Conservation (phyloP, 2,329 filamentous ascomycete species). For the Monilinia aucupariae region DNA sequence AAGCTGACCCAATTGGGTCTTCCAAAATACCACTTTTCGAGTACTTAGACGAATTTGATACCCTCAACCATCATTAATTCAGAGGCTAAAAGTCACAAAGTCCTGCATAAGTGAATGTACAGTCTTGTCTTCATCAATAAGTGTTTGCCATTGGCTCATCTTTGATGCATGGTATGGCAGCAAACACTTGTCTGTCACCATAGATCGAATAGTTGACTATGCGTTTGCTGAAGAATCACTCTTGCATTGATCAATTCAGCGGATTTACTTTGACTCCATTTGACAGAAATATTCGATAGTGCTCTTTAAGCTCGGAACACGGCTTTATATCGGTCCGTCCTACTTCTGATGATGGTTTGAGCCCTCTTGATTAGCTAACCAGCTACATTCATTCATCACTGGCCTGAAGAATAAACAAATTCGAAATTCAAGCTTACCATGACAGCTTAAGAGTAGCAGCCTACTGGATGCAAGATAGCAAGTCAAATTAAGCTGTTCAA, state of each 20-base stretch:
- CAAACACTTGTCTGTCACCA: background rate
- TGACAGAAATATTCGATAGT: background rate
- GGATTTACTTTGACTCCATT: background rate
- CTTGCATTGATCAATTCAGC: background rate
- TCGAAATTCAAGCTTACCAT: background rate
- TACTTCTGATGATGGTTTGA: background rate
- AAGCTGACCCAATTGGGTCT: background rate
- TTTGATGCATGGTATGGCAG: background rate
- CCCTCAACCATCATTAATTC: background rate
- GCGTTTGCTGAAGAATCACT: background rate
- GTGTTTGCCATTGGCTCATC: background rate
- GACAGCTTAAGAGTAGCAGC: background rate
- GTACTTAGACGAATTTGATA: background rate
- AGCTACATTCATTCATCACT: too few relatives aligned
- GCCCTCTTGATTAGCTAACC: background rate
- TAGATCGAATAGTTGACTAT: background rate
- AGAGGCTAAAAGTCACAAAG: background rate
- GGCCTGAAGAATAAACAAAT: background rate
- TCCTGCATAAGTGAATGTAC: background rate
- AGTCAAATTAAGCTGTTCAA: background rate
- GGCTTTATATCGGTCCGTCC: background rate
- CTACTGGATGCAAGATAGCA: background rate
- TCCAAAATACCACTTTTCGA: accelerated
- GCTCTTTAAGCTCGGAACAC: background rate
- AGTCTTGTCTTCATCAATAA: background rate